Evolutionary conservation across 345 rosid species (phyloP), one percentile per base, ranked within the genome.

Genomic region (Ceriops decandra): DNA sequence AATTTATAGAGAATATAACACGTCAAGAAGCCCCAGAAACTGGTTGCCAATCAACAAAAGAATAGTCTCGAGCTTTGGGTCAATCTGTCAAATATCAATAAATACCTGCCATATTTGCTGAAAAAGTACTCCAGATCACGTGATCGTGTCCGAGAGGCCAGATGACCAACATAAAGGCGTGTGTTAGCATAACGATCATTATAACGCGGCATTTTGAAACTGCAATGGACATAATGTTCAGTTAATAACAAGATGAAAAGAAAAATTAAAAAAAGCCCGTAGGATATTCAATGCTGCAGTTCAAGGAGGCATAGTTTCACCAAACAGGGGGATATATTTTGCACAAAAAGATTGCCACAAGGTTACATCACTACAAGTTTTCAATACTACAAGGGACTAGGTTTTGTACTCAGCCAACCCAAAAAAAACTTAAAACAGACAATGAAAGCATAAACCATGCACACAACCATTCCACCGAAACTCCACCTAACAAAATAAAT

Each of bases 71-170:
- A 38, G 9, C 46, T 28, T 57, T 27, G 49, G 28, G n/a, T 9
- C 19, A 35, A 54, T 15, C 21, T 6, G 22, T 56, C 74, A 47
- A 47, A 59, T 57, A 46, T 31, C 10, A 38, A 8, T 1, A 0
- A 33, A 71, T 79, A 89, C 92, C 96, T 87, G 67, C 96, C 96
- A 71, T 87, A 89, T 87, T 87, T 83, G 82, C 86, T 76, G 61
- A 89, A 89, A 13, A 87, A 61, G 62, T 89, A 85, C 74, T 89
- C 96, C 35, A 89, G 85, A 57, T 89, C 96, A 6, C 89, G 88
- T 0, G 96, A 79, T 61, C 92, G 77, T 15, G 91, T 86, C 52
- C 92, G 79, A 4, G 92, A 78, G 5, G 87, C 79, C 68, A 89
- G 69, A 74, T 83, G 92, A 20, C 92, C 96, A 24, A 89, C 92